Evolutionary conservation across 2,329 filamentous ascomycete genomes (phyloP).

Genomic region (Cryphonectria parasitica): DNA sequence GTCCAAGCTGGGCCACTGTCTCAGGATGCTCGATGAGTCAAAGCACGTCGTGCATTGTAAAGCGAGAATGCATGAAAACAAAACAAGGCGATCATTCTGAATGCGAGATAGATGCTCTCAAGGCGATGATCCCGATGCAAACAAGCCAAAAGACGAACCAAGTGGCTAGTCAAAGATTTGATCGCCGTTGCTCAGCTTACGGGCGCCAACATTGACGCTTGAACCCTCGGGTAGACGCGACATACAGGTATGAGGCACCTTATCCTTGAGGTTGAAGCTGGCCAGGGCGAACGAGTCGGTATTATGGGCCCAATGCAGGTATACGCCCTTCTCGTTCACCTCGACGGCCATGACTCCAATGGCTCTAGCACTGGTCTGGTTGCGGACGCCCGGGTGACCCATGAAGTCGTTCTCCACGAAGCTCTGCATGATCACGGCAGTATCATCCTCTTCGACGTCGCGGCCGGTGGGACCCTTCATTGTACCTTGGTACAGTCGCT

Average conservation of each 20-base stretch:
- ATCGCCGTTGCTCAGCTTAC: slow-evolving; percentile 45
- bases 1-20: slow-evolving; percentile 6
- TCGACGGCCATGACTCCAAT: slow-evolving; percentile 93
- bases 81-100: not conserved
- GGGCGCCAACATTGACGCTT: slow-evolving; percentile 59
- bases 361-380: slow-evolving; percentile 80
- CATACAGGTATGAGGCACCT: slow-evolving; percentile 81
- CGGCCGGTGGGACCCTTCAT: slow-evolving; percentile 63
- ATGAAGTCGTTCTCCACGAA: slow-evolving; percentile 93
- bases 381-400: slow-evolving; percentile 81
- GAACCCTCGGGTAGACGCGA: slow-evolving; percentile 67
- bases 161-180: not conserved
- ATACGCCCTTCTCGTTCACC: slow-evolving; percentile 74
- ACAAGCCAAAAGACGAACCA: not conserved
- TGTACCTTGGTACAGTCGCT: slow-evolving; percentile 76
- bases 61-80: not conserved
- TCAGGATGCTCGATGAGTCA: not conserved
- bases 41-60: not conserved
- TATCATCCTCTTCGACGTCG: slow-evolving; percentile 61
- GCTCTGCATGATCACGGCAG: slow-evolving; percentile 73
- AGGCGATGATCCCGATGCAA: not conserved
- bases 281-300: slow-evolving; percentile 87
- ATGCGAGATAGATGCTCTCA: not conserved
- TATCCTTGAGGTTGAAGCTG: slow-evolving; percentile 82
- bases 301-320: slow-evolving; percentile 94